These are phyloP conservation scores for Syncephalastrum sp. DNA, from an alignment of 371 early-diverging fungal species.

Conservation along the genomic window DNA sequence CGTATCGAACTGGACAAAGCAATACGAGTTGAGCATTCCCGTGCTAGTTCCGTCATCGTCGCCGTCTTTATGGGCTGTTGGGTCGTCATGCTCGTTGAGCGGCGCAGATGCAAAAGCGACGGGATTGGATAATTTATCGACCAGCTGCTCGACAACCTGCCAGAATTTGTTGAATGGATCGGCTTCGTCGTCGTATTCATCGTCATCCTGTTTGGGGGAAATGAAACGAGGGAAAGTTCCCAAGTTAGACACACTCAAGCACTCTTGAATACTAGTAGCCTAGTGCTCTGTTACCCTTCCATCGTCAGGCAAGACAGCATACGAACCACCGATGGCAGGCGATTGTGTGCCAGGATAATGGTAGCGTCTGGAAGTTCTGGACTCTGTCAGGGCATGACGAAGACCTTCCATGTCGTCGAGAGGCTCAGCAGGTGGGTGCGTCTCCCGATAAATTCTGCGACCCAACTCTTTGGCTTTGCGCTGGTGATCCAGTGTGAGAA, in stretches of 20 bases:
- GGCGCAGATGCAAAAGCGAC: constrained; percentile 77
- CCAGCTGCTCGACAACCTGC: constrained; percentile 74
- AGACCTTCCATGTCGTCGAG: constrained; percentile 15
- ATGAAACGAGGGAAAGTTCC: too few species aligned
- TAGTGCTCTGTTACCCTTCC: constrained; percentile 6
- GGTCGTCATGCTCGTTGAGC: constrained; percentile 52
- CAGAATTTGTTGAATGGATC: constrained; percentile 86
- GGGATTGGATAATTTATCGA: constrained; percentile 72
- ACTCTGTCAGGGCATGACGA: constrained; percentile 13
- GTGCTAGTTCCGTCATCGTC: constrained; percentile 1
- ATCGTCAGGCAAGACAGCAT: constrained; percentile 21
- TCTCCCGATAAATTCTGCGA: constrained; percentile 14
- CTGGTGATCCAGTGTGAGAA: constrained; percentile 32
- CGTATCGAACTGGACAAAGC: constrained; percentile 37
- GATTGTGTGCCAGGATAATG: constrained; percentile 6
- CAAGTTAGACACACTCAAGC: too few species aligned
- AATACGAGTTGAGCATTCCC: constrained; percentile 61
- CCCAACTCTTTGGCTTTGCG: constrained; percentile 35
- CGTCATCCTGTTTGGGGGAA: constrained; percentile 3
- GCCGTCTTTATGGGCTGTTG: constrained; percentile 17
- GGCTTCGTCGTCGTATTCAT: constrained; percentile 36
- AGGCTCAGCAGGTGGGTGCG: constrained; percentile 2
- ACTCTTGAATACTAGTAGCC: too few species aligned
- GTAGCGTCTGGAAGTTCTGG: not conserved
- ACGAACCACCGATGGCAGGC: constrained; percentile 30